Base-by-base conservation (phyloP, 2,329 filamentous ascomycete species). In the Elsinoe batatas region DNA sequence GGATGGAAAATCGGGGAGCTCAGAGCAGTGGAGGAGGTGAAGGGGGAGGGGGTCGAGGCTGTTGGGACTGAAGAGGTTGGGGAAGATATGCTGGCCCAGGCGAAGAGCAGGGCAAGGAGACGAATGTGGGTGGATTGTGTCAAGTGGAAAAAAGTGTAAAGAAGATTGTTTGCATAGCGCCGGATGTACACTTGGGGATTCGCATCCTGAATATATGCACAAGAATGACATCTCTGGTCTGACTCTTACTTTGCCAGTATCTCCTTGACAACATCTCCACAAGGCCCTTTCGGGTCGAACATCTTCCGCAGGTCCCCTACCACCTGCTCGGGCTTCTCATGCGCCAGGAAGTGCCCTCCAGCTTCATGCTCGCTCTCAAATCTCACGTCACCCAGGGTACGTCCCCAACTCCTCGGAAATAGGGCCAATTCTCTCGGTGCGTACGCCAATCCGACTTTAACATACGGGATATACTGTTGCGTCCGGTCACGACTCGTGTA, bases 1-100 rank as follows among this genome's bases (percentile, higher is more conserved):
- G 76, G 75, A 0, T 84, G 81, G 81, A 83, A 83, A 69, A 76
- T 84, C 62, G 74, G 72, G 1, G 75, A 80, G 58, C 58, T 79
- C 36, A 74, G 80, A 56, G 67, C 68, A 54, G 59, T 67, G 36
- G 71, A 68, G 22, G 68, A 64, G 30, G 62, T 63, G 22, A 62
- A 71, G 61, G 64, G 57, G 13, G 58, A 61, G 22, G 59, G 56
- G 7, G 58, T 57, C 3, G 58, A 61, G 7, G 62, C 63, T 5
- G 53, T 64, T 12, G 61, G 43, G 5, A 54, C 50, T 5, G 56
- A 56, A 12, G 57, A 54, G 4, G 62, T 63, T 44, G 61, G 58
- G 37, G 62, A 59, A 1, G 61, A 65, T 20, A 58, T 57, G 3
- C 51, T 62, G 3, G 58, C 58, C 15, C 47, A 56, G 15, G 63